Base-by-base conservation (phyloP, 2,329 filamentous ascomycete genomes). In the Ceratocystis alfenasii region DNA sequence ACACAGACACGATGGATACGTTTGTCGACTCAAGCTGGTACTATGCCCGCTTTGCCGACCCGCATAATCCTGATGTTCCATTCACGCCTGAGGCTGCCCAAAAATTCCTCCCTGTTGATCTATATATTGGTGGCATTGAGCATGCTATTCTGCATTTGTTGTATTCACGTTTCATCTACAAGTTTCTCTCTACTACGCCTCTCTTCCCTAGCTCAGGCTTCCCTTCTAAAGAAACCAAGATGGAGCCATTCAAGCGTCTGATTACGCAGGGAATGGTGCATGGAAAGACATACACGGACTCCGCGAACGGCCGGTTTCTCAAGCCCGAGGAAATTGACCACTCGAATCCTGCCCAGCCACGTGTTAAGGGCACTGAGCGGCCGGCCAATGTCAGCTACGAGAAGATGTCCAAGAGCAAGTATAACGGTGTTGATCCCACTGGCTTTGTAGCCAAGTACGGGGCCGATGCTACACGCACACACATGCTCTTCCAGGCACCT, bases 21-120 rank as follows among this genome's bases (percentile, higher is more conserved):
- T 96, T 96, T 75, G 91, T 96, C 68, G 91, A 95, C 75, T 95
- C 90, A 1, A 95, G 90, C 65, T 96, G 91, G 91, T 96, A 96
- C 74, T 95, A 87, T 72, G 84, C 92, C 76, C 83, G 90, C 12
- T 95, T 90, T 71, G 76, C 86, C 33, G 89, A 95, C 71, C 78
- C 88, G 0, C 78, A 84, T 20, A 92, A 94, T 70, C 70, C 78
- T 15, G 72, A 80, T 1, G 73, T 77, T 15, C 85, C 84, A 0
- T 85, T 95, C 69, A 84, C 83, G 0, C 75, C 84, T n/a, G 76
- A 79, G 20, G 79, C 79, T 10, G 83, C 83, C 12, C 33, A 65
- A 33, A 78, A 81, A 68, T 72, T 78, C 17, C 80, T 94, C 57
- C 89, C 90, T 0, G 90, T 96, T 0, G 90, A 95, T 72, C 76